Evolutionary conservation across 169 alveolate genomes (phyloP), one percentile per base, ranked within the genome.

Genomic region (Cytauxzoon felis): DNA sequence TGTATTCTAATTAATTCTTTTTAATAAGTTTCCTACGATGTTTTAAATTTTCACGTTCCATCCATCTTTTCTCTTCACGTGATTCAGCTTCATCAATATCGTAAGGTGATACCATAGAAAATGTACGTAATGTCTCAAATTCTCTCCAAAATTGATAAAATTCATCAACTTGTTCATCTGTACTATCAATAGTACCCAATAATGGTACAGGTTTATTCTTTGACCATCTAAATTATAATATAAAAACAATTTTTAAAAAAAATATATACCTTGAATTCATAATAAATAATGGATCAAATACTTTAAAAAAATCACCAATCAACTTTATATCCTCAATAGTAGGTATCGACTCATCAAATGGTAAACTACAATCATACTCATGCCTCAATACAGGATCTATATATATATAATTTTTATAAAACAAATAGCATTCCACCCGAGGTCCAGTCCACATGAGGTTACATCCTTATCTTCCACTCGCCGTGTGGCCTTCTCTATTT

Each of bases 321-420:
- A 62, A 64, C 57, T 80, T 88, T 27, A 80, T 53, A 23, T 81
- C 87, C n/a, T 80, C 81, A 43, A 38, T 40, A 32, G 92, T 89
- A 13, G 98, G 98, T 11, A 94, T 90, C 23, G 83, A 43, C 81
- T 94, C 98, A 70, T 94, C 97, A 76, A 94, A 94, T 9, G 96
- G 97, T 40, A 93, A 73, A 24, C 94, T 91, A 50, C 95, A 90
- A 64, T 94, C 98, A 73, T 93, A 94, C 61, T 91, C 90, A 52
- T 85, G 90, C 54, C 97, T 78, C 67, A 92, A 56, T 13, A 57
- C 62, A n/a, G 72, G 70, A 32, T 73, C 82, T 62, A 27, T 8
- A 62, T 19, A 45, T n/a, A n/a, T n/a, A n/a, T n/a, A n/a, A n/a
- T n/a, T n/a, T n/a, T n/a, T n/a, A n/a, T n/a, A n/a, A n/a, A n/a